Evolutionary conservation across 2,329 filamentous ascomycete genomes (phyloP).

Genomic region (Ceratocystis variospora): DNA sequence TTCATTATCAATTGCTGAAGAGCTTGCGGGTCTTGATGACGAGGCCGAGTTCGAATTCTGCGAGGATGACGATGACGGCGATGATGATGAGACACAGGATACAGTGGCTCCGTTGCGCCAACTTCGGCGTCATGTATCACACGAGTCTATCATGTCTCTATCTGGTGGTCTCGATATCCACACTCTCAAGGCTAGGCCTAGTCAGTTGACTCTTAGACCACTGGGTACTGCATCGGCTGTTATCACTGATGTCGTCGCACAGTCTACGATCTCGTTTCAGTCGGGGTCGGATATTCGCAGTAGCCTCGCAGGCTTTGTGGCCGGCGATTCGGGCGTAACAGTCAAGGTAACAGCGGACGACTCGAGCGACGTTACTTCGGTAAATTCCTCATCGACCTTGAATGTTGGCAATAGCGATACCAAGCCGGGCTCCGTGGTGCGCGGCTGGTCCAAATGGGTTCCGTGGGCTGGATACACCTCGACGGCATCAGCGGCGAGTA

Average conservation of each 20-base stretch:
- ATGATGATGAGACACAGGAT: conserved; percentile 26
- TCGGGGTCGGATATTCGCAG: conserved; percentile 15
- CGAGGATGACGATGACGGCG: conserved; percentile 23
- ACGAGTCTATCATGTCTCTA: conserved; percentile 81
- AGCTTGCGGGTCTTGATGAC: conserved; percentile 18
- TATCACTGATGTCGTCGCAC: conserved; percentile 45
- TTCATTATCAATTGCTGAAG: conserved; percentile 17
- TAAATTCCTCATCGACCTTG: conserved; percentile 14
- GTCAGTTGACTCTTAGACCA: conserved; percentile 51
- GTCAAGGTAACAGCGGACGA: not conserved
- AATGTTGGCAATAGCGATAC: conserved; percentile 1
- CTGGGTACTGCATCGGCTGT: conserved; percentile 43
- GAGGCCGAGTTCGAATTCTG: conserved; percentile 19
- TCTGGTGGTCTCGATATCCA: conserved; percentile 84
- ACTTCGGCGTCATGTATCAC: conserved; percentile 56
- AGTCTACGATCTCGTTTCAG: conserved; percentile 36
- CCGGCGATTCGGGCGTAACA: not conserved
- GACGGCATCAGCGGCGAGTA: not conserved
- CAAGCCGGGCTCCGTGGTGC: not conserved
- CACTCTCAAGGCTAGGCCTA: conserved; percentile 59
- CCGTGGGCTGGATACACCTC: conserved; percentile 16
- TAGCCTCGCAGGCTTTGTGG: conserved; percentile 8
- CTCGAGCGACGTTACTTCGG: conserved; percentile 9
- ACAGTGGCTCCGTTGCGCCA: conserved; percentile 30
- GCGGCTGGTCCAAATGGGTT: conserved; percentile 16